Base-by-base conservation (phyloP, 1,284 basidiomycete genomes). In the Ganoderma boninense region DNA sequence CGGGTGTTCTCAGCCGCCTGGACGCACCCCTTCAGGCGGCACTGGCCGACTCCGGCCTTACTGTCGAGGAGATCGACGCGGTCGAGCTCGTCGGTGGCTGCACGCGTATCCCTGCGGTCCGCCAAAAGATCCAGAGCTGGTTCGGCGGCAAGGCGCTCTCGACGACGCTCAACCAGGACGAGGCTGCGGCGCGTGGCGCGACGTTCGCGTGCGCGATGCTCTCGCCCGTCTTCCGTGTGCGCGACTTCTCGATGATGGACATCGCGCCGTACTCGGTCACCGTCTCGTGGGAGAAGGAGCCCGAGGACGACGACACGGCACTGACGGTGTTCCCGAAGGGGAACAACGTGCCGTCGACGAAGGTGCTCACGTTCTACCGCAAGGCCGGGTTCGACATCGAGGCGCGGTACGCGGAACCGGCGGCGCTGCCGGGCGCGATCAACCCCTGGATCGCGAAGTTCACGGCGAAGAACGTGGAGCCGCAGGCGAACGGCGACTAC, bases 181-280 rank as follows among this genome's bases (percentile, higher is more conserved):
- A 98, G 85, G 96, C 97, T 72, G 87, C 96, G 74, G 95, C 95
- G 23, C 94, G 97, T 65, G 97, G 97, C 70, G 94, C 96, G 64
- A 97, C 97, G 66, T 97, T 98, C 81, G 90, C 95, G 56, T 97
- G 96, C 80, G 96, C 97, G 49, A 95, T 95, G 85, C 92, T 97
- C 74, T 97, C 96, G 44, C 97, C 97, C 77, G 92, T 97, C 71
- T 98, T 98, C 94, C 94, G 95, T 76, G 96, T 98, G 65, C 92
- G 96, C 76, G 96, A 98, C 73, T 98, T 98, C 86, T 86, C 90
- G 79, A 87, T 96, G 72, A 89, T 90, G 81, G 96, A 98, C 81
- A 91, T 95, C 81, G 87, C 90, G 69, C 86, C 90, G 63, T 97
- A 95, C 86, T 89, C 95, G 35, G 91, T 98, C 88, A 95, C 93